A percentile compares a stretch with the other conserved stretches of the same genome.
These are phyloP conservation scores for Kurtzmaniella cleridarum DNA, from an alignment of 805 yeast species.

Conservation along the genomic window DNA sequence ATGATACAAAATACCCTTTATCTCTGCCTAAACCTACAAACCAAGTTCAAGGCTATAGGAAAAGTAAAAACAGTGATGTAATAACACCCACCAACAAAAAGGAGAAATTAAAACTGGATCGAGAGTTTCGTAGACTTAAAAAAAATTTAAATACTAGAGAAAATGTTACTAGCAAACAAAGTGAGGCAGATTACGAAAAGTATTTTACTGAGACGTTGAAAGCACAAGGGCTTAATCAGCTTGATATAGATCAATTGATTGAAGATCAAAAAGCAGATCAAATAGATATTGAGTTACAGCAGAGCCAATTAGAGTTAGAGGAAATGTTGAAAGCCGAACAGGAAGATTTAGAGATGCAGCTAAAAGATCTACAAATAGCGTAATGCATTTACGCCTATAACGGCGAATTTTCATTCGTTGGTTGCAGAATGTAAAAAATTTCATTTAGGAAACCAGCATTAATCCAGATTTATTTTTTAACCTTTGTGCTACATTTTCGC, in stretches of 20 bases:
- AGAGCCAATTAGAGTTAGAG: constrained; percentile 5
- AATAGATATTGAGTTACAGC: constrained; percentile 9
- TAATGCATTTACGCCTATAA: not conserved
- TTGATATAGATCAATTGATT: constrained; percentile 15
- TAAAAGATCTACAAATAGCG: constrained; percentile 5
- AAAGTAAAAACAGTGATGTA: constrained; percentile 3
- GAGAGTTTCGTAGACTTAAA: constrained; percentile 21
- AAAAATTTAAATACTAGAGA: constrained; percentile 13
- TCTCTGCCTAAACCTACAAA: constrained; percentile 10
- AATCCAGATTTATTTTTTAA: no score
- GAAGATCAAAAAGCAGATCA: constrained; percentile 20
- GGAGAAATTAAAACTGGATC: constrained; percentile 16
- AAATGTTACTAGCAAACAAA: constrained; percentile 13
- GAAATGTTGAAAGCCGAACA: constrained; percentile 4
- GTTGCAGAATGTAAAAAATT: no score
- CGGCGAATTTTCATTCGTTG: no score
- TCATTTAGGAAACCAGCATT: no score
- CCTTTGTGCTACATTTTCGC: no score
- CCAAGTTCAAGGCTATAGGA: not conserved
- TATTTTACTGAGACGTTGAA: constrained; percentile 8
- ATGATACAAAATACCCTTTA: constrained; percentile 11
- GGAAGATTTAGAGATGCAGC: constrained; percentile 5
- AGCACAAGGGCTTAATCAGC: constrained; percentile 9
- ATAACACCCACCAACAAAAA: constrained; percentile 17
- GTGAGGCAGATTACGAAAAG: constrained; percentile 6